Evolutionary conservation across 768 basidiomycete species (phyloP), one percentile per base, ranked within the genome.

Genomic region (Tulasnella sp.): DNA sequence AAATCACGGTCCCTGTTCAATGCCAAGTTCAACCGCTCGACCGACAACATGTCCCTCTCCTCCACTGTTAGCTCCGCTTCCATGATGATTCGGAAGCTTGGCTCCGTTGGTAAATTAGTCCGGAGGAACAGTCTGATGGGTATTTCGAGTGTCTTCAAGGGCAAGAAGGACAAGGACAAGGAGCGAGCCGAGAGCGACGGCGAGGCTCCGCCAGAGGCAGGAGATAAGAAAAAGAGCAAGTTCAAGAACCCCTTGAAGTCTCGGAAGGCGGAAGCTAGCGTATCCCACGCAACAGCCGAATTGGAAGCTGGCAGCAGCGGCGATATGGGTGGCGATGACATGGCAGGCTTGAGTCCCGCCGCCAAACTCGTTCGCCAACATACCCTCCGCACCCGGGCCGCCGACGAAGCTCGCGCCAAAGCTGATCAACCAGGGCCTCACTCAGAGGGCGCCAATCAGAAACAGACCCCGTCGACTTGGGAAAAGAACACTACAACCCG

Each of bases 11-110:
- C 91, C 31, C 84, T 98, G 81, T 97, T 99, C 89, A 98, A 96
- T 85, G 90, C 93, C 81, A 91, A 93, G 81, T 86, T 94, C 82
- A 97, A 98, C 84, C 90, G 92, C 62, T 93, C 92, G 77, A 97
- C 95, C 62, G 96, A 97, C 85, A 98, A 97, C 85, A 97, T 99
- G 82, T 98, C 96, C 38, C 89, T 99, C 52, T 94, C 93, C 27
- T 96, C 94, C 10, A 98, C 97, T 71, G 97, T 98, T 82, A 94
- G 93, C 81, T 95, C 93, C 75, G 97, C 97, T 31, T 95, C 94
- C 68, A 93, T 98, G 84, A 97, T 99, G 90, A 97, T 98, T 83
- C 90, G 97, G 82, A 99, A 98, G 87, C 91, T 99, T 72, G 94
- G 97, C 3, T 91, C 92, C 52, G 92, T 98, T 86, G 94, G 95